Percentiles rank a stretch among this genome's conserved stretches.
Evolutionary conservation across 257 asterid genomes (phyloP).

Genomic region (Leptodermis oblonga): DNA sequence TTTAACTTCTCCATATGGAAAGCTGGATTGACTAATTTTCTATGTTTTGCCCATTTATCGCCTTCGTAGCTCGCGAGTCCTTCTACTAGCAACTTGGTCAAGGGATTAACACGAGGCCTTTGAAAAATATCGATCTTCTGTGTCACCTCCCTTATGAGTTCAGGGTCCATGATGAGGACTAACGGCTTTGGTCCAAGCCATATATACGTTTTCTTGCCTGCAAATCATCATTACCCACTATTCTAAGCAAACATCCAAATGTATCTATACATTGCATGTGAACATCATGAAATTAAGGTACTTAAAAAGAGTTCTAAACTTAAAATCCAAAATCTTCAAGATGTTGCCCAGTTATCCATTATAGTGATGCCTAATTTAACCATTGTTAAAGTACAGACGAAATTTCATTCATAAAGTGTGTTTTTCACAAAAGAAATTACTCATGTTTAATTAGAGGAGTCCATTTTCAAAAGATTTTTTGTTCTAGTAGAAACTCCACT

Average conservation of each 20-base stretch:
- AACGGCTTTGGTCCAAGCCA: conserved; percentile 49
- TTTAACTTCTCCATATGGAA: too few relatives aligned
- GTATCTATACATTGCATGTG: background rate
- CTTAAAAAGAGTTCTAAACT: background rate
- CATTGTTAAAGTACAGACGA: too few relatives aligned
- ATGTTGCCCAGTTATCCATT: background rate
- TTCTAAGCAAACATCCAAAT: background rate
- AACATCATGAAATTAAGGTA: background rate
- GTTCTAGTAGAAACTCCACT: too few relatives aligned
- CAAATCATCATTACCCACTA: background rate
- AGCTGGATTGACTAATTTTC: conserved; percentile 1
- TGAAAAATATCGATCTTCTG: background rate
- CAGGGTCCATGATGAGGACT: conserved; percentile 31
- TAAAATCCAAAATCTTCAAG: too few relatives aligned
- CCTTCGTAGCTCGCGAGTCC: conserved; percentile 3
- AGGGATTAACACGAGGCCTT: background rate
- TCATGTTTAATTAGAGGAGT: too few relatives aligned
- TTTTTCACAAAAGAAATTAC: too few relatives aligned
- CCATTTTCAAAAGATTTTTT: too few relatives aligned
- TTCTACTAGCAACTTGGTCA: background rate
- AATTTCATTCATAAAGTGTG: too few relatives aligned
- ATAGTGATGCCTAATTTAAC: background rate
- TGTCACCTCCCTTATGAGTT: too few relatives aligned
- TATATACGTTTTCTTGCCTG: conserved; percentile 33
- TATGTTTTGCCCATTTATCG: conserved; percentile 7